Evolutionary conservation across 306 rosid species (phyloP), one percentile per base, ranked within the genome.

Genomic region (Dalbergia cultrata): DNA sequence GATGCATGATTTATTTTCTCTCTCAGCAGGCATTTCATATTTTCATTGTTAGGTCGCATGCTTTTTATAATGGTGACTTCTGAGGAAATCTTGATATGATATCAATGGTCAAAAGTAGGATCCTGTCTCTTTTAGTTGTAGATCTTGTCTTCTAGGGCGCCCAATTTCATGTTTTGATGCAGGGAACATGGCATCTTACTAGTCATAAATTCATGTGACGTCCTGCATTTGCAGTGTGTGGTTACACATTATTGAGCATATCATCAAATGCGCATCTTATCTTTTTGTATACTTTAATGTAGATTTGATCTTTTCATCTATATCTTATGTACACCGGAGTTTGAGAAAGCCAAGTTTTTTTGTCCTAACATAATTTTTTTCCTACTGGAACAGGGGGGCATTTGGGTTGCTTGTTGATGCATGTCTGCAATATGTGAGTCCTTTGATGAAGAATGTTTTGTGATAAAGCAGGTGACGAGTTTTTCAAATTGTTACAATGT

Each of bases 331-430:
- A 13, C 18, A 13, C 18, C 5, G 47, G 50, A 60, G 9, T 58
- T 56, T 67, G 57, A 33, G 67, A 57, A 44, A 75, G 47, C 17
- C 6, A 50, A 13, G 7, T 5, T 50, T 49, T 14, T 33, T 47
- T 67, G 9, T 68, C 41, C 61, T 85, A 59, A 81, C 72, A 14
- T 50, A 57, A 0, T 74, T 43, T 69, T 66, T 14, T 80, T 72
- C 11, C 14, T 72, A n/a, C 54, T 59, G 63, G 50, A 74, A 72
- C 85, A 81, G 85, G 83, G 37, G 0, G 31, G 54, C 69, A 34
- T 53, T 14, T 22, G 34, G 80, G 67, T 71, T 66, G 39, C 82
- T 60, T 76, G 82, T 49, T 52, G 74, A 63, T 75, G 82, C 78
- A 45, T 45, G 68, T 45, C 61, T 21, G 72, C 80, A 44, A 34